These are phyloP conservation scores for Balakata baccata DNA, from an alignment of 345 rosid genomes.

Conservation along the genomic window DNA sequence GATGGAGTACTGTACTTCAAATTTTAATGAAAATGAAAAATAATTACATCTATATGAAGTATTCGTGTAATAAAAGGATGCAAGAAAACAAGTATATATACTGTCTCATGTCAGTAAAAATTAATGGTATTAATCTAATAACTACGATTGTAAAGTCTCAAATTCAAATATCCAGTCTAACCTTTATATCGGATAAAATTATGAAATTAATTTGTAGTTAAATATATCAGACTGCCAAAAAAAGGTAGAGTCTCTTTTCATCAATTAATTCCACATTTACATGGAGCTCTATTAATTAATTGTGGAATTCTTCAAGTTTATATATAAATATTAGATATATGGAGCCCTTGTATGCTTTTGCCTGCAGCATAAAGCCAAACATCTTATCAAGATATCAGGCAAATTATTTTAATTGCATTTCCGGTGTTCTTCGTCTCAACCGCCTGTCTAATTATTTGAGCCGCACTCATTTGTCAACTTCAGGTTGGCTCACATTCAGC, in stretches of 20 bases:
- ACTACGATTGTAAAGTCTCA: too few relatives aligned
- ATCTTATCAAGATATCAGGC: background rate
- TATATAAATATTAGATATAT: too few relatives aligned
- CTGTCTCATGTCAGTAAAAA: too few relatives aligned
- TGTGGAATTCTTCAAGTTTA: background rate
- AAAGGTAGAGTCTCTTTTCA: background rate
- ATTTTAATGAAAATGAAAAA: too few relatives aligned
- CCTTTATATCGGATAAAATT: too few relatives aligned
- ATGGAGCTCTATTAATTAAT: background rate
- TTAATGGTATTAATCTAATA: too few relatives aligned
- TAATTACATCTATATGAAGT: too few relatives aligned
- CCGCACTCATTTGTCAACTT: conserved; percentile 5
- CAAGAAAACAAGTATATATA: too few relatives aligned
- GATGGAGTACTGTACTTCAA: too few relatives aligned
- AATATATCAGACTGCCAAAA: background rate
- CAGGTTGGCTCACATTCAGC: conserved; percentile 1
- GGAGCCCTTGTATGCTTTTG: background rate
- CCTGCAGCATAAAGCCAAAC: background rate
- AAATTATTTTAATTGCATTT: background rate
- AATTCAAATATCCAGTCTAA: too few relatives aligned
- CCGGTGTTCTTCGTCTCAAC: background rate
- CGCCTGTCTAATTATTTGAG: background rate
- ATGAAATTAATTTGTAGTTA: too few relatives aligned
- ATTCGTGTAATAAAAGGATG: too few relatives aligned
- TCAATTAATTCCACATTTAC: background rate